A percentile compares a stretch with the other conserved stretches of the same genome.
Evolutionary conservation across 306 rosid genomes (phyloP).

Genomic region (Senna siamea): DNA sequence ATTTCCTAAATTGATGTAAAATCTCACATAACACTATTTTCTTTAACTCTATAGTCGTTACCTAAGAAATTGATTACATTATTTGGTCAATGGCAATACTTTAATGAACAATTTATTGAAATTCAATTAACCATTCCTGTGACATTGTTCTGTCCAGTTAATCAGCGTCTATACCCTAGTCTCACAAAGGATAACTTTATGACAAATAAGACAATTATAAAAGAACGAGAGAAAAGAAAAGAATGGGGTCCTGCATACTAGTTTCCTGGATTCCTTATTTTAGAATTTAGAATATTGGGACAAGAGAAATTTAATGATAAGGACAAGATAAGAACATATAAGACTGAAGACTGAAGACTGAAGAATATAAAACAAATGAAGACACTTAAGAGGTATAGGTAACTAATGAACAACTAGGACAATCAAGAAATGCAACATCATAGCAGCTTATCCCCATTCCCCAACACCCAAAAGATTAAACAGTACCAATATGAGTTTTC

Average conservation of each 20-base stretch:
- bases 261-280: background rate
- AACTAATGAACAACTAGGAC: slow-evolving; percentile 25
- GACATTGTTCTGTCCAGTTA: background rate
- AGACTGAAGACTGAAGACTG: background rate
- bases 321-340: slow-evolving; percentile 17
- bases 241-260: background rate
- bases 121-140: slow-evolving; percentile 15
- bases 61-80: background rate
- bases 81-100: slow-evolving; percentile 2
- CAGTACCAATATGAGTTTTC: background rate
- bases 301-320: background rate
- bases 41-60: background rate
- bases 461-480: background rate
- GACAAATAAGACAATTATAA: background rate
- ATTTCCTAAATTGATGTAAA: slow-evolving; percentile 1
- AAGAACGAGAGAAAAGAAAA: background rate
- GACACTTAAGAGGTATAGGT: slow-evolving; percentile 3
- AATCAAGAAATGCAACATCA: slow-evolving; percentile 24
- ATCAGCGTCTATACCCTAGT: slow-evolving; percentile 9
- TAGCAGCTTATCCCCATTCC: slow-evolving; percentile 21
- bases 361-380: slow-evolving; percentile 16
- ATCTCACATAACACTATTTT: slow-evolving; percentile 6
- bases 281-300: background rate
- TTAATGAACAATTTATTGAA: background rate
- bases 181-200: slow-evolving; percentile 16